Evolutionary conservation across 805 yeast genomes (phyloP), one percentile per base, ranked within the genome.

Genomic region (Saturnispora silvae): DNA sequence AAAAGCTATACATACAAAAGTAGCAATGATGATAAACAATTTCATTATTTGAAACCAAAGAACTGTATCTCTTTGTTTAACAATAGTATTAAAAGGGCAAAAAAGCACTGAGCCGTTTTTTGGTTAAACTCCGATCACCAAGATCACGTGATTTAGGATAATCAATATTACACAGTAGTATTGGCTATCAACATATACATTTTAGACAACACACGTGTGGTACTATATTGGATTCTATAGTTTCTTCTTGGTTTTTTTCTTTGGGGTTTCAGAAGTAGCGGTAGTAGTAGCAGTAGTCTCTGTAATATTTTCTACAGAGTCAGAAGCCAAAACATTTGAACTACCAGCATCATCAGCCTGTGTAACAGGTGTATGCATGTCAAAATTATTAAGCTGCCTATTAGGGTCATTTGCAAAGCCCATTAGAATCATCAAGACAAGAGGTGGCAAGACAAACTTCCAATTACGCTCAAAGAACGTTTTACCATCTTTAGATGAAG

Each of bases 401-500:
- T 17, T 15, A 4, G 39, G 34, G 16, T 36, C 39, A n/a, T 18
- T 15, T 24, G 31, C 20, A 11, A 24, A 10, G 3, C 34, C 28
- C 33, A 39, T 25, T 4, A 31, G 5, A 13, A 28, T 7, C 8
- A 33, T 19, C 22, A 38, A 23, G 3, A 38, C 7, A 17, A 70
- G 43, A 11, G 72, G 71, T 2, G 76, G 72, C 6, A 72, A 72
- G 19, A 76, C 58, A 52, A 70, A 74, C 65, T 72, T 62, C 81
- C 81, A 76, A 54, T 76, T 68, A 51, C 68, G 68, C 50, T 75
- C 80, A 14, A 75, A 56, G 54, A 73, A 75, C 4, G 77, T 66
- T 36, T 60, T 54, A 23, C 58, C 26, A 20, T 28, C 31, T 16
- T n/a, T n/a, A n/a, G n/a, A n/a, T n/a, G n/a, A n/a, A n/a, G 20